Base-by-base conservation (phyloP, 2,329 filamentous ascomycete genomes). In the Aspergillus awamori region DNA sequence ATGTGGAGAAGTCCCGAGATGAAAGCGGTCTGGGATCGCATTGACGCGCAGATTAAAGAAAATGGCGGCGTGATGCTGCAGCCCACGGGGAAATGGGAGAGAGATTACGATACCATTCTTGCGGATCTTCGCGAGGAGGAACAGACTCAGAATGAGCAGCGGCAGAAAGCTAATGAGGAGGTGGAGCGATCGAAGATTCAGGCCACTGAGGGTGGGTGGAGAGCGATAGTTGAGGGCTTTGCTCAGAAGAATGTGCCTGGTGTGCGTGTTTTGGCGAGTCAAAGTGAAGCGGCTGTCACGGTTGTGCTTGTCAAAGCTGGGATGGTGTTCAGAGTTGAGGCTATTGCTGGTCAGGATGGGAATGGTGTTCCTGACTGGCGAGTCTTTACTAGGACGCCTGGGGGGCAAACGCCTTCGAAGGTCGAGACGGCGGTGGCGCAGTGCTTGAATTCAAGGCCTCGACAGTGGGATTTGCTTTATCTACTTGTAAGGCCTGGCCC, bases 1-100 rank as follows among this genome's bases (percentile, higher is more conserved):
- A 62, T 75, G 60, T 81, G 79, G 78, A 74, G 73, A 8, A 73
- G 73, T 43, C 71, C 75, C 2, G 77, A 80, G 41, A 72, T 80
- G 66, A 72, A 74, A 33, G 63, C 70, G 2, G 71, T 81, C 8
- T 79, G 77, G 75, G 69, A 74, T 2, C 70, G 69, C 33, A 68
- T 79, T 7, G 72, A 76, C 24, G 69, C 71, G 22, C 72, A 74
- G 36, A 68, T 79, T 57, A 70, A 67, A 39, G 74, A 79, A 53
- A 74, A 73, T 3, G 71, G 70, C 17, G 79, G 79, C 5, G 70
- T 70, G 5, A 66, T 76, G 45, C 64, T 77, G 30, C 76, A 77
- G 62, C 70, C 74, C 5, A 73, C 67, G 0, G 74, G 75, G 7
- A 69, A 76, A 39, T 81, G 79, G 79, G 72, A 76, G 36, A 65